A percentile compares a stretch with the other conserved stretches of the same genome.
Conservation (phyloP, 306 rosid species). For the Coriaria nepalensis region DNA sequence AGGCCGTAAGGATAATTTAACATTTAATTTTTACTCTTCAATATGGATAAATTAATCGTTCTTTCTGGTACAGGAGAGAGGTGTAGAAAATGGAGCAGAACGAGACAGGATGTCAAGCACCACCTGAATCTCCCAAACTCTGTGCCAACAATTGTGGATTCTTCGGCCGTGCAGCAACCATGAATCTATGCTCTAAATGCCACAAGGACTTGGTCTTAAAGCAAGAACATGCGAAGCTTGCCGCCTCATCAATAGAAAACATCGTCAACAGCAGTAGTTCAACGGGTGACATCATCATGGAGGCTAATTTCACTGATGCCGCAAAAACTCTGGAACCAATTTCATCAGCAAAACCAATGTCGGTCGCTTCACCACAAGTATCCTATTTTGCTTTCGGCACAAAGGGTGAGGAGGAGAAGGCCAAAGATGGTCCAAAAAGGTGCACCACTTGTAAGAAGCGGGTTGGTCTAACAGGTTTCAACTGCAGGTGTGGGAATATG, state of each 20-base stretch:
- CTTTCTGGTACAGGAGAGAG: conserved; percentile 12
- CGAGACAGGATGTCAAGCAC: conserved; percentile 37
- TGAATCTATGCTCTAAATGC: conserved; percentile 42
- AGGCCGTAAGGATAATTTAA: too few relatives aligned
- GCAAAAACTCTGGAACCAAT: conserved; percentile 7
- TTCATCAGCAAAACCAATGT: background rate
- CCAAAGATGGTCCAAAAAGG: conserved; percentile 20
- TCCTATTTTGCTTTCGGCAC: conserved; percentile 7
- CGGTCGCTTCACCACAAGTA: conserved; percentile 12
- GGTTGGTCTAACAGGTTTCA: conserved; percentile 30
- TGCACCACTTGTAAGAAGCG: conserved; percentile 33
- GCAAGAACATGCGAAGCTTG: conserved; percentile 27
- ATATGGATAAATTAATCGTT: background rate
- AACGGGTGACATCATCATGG: conserved; percentile 10
- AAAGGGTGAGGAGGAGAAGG: conserved; percentile 19
- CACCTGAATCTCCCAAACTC: conserved; percentile 38
- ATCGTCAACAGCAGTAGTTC: conserved; percentile 17
- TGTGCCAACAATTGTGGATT: conserved; percentile 38
- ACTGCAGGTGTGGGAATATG: conserved; percentile 30
- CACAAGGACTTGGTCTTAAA: conserved; percentile 31
- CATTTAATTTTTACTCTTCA: background rate
- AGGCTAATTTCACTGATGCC: conserved; percentile 2
- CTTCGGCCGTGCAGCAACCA: conserved; percentile 36
- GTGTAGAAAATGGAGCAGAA: conserved; percentile 26
- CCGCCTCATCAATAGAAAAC: conserved; percentile 24